Evolutionary conservation across 176 grass and related monocot genomes (phyloP), one percentile per base, ranked within the genome.

Genomic region (Aegilops tauschii): DNA sequence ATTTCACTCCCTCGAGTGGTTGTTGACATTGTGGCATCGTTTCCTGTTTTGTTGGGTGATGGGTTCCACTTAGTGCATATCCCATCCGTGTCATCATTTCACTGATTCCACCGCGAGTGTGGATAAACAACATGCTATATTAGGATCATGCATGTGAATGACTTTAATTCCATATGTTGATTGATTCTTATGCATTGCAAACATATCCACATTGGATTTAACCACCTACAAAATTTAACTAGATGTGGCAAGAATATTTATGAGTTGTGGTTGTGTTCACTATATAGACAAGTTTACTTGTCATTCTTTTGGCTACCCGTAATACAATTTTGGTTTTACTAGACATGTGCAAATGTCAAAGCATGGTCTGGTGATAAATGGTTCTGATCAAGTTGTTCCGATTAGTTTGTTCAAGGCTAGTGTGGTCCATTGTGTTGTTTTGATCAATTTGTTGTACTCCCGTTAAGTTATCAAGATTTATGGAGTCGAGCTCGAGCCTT

Each of bases 21-120:
- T 67, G 74, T 52, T 12, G 40, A 29, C 4, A 42, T 66, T 83
- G 80, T 66, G 83, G 80, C 40, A 18, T 65, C 12, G 20, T 72
- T 58, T 40, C 9, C 75, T 77, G 2, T 42, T 73, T 58, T 49
- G 54, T 28, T 34, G 8, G 42, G 71, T 21, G 80, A 77, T 87
- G 84, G 80, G 45, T 83, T 90, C 66, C 67, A 80, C 80, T 84
- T 90, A 78, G 63, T 86, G 80, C 73, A 76, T 83, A 42, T 36
- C 16, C 10, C 28, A 13, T 64, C 54, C 40, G 56, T 84, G 81
- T 70, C 78, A 47, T 59, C 83, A 37, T 5, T 30, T 9, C 9
- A 85, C 34, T 18, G 30, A 82, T 45, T 34, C 65, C 52, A 56
- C 27, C 5, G 8, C 35, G 17, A 21, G 21, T 1, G 12, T 21